Evolutionary conservation across 1,139 yeast species (phyloP), one percentile per base, ranked within the genome.

Genomic region (Magnusiomyces ingens): DNA sequence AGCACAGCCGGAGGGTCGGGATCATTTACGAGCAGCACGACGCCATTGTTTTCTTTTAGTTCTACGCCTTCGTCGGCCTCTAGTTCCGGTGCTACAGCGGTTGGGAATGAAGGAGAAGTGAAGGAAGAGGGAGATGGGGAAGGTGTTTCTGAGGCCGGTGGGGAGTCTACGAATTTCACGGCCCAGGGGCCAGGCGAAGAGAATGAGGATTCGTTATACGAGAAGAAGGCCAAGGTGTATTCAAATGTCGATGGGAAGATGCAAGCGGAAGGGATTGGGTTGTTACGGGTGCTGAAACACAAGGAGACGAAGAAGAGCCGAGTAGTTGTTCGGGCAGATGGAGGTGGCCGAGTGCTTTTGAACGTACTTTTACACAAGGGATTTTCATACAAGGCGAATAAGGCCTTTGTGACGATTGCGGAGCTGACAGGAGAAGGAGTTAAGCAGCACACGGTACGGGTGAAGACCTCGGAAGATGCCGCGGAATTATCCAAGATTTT

Each of bases 261-360:
- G 35, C 57, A 57, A 10, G 60, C 63, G 2, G 58, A 80, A 60
- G 98, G 98, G 8, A 74, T 90, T 1, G 99, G 99, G 2, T 90
- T 84, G 52, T 73, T 91, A 60, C 85, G 88, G 63, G 74, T 93
- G 12, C 73, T 91, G 57, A 80, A 78, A 55, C 77, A 84, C 62
- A 76, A 76, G 51, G 75, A 73, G 1, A 78, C 81, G 2, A 70
- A 74, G 1, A 88, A 88, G 66, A 68, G 83, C 1, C 81, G 99
- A 65, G 72, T 88, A 13, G 71, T 93, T 45, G 77, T 93, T 26
- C 81, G 98, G 63, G 88, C 96, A 0, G 98, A 91, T 56, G 96
- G 96, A 42, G 82, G 91, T 45, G 85, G 86, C 48, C 77, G 94
- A 60, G 82, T 90, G n/a, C 68, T 93, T 45, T 72, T 93, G 57